Percentiles rank a stretch among this genome's conserved stretches.
phyloP scores from a whole-genome alignment of 345 rosid species.

The Linum lewisii region DNA sequence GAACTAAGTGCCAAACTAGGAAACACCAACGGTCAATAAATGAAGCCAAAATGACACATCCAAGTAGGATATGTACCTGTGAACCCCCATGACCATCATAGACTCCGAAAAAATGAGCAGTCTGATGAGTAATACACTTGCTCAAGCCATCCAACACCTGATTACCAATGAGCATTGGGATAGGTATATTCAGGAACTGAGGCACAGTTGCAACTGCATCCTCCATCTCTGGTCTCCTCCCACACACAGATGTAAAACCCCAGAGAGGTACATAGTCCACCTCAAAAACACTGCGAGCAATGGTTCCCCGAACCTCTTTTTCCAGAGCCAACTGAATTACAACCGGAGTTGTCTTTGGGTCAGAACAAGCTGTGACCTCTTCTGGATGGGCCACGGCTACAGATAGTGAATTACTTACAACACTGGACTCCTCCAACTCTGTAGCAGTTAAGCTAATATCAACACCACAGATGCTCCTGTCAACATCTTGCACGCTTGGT shows the following conservation, averaged over 20 bases:
- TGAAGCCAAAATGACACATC: background rate
- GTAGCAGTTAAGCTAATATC: constrained; percentile 31
- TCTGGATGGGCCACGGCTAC: constrained; percentile 29
- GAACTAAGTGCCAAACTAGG: constrained; percentile 3
- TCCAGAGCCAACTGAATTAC: constrained; percentile 45
- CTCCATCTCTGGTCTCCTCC: constrained; percentile 98
- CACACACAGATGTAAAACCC: constrained; percentile 75
- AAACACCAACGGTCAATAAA: background rate
- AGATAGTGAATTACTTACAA: constrained; percentile 25
- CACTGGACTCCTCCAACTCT: constrained; percentile 27
- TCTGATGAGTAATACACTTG: constrained; percentile 43
- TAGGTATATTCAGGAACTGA: constrained; percentile 50
- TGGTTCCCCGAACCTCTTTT: constrained; percentile 19
- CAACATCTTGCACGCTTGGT: constrained; percentile 24
- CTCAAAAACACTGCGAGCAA: constrained; percentile 71
- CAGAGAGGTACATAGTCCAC: constrained; percentile 81
- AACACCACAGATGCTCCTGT: constrained; percentile 29
- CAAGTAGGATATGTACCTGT: constrained; percentile 38
- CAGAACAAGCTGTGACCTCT: constrained; percentile 29
- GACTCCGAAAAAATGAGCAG: constrained; percentile 81
- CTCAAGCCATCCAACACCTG: constrained; percentile 45
- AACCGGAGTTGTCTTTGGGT: constrained; percentile 24
- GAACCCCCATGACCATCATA: constrained; percentile 99
- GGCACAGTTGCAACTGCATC: constrained; percentile 71
- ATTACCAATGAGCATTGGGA: constrained; percentile 64